Percentiles rank a stretch among this genome's conserved stretches.
These are phyloP conservation scores for Ogataea chonburiensis DNA, from an alignment of 805 yeast species.

Conservation along the genomic window DNA sequence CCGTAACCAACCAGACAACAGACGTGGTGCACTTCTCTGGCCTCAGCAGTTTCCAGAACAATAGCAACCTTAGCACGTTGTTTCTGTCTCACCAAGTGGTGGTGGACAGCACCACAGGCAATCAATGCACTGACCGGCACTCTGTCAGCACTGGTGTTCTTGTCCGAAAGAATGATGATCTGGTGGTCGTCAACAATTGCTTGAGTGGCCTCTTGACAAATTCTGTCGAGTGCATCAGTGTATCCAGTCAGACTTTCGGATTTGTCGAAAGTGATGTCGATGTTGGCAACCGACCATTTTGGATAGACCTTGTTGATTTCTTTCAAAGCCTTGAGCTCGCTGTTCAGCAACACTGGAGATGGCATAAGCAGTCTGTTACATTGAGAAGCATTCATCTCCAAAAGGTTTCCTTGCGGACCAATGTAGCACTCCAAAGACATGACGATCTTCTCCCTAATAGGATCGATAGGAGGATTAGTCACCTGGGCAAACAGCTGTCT, in stretches of 20 bases:
- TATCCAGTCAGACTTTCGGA: conserved; percentile 85
- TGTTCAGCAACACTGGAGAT: conserved; percentile 76
- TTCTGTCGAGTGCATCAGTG: conserved; percentile 76
- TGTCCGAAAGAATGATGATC: conserved; percentile 76
- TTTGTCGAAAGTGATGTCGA: conserved; percentile 87
- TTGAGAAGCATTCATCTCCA: conserved; percentile 90
- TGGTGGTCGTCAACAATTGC: conserved; percentile 77
- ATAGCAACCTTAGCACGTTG: conserved; percentile 95
- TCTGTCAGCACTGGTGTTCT: conserved; percentile 54
- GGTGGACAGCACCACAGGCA: conserved; percentile 97
- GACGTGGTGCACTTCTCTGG: conserved; percentile 95
- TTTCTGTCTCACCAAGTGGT: conserved; percentile 91
- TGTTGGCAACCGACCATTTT: conserved; percentile 75
- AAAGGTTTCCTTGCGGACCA: conserved; percentile 96
- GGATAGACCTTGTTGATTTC: conserved; percentile 77
- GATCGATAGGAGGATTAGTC: conserved; percentile 98
- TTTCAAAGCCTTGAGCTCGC: conserved; percentile 72
- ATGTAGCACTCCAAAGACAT: conserved; percentile 96
- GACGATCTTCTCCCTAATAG: conserved; percentile 93
- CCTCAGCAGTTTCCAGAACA: conserved; percentile 92
- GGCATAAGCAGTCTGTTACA: conserved; percentile 82
- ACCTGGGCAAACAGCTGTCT: conserved; percentile 97
- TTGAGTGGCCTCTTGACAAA: conserved; percentile 82
- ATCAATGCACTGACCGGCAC: conserved; percentile 83
- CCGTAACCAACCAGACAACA: conserved; percentile 95